Evolutionary conservation across 768 basidiomycete species (phyloP), one percentile per base, ranked within the genome.

Genomic region (Tubosaeta sp.): DNA sequence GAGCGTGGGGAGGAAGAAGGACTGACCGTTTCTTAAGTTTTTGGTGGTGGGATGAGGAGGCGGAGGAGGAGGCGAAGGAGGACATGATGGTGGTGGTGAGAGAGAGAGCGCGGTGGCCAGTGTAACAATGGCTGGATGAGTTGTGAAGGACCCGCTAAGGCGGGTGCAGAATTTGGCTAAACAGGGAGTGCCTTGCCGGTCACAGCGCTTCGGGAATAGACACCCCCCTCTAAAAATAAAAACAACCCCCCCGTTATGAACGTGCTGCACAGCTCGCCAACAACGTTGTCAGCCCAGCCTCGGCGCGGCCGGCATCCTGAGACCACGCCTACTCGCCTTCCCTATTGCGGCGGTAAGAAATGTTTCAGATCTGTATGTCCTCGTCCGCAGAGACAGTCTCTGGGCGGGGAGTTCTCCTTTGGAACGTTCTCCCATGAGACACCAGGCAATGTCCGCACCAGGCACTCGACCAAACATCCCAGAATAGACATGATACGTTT

Each of bases 121-220:
- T 64, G 68, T 66, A 68, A 73, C 70, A 73, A 73, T 71, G 73
- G 69, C 69, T 62, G 67, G 60, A 64, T 48, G 64, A 66, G 56
- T 66, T 64, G 62, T 53, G 55, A 53, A 27, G 55, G 61, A 57
- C 58, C 67, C 61, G 59, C 60, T 57, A 55, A 57, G 62, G 55
- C 67, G 67, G 62, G 61, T 58, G 51, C 65, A 64, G 66, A 69
- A 69, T 57, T 63, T 65, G 68, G 59, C 60, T 50, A 65, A 65
- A 64, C 57, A 65, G 64, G 57, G 54, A 65, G 61, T 63, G 67
- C 63, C 65, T 69, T 67, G 66, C 66, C 68, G 61, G 66, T 61
- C 63, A 66, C 68, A 68, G 66, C 66, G 68, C 66, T 65, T 65
- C 54, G 48, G 50, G 45, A 67, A 61, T 49, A 46, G 48, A 25